phyloP scores from a whole-genome alignment of 2,329 filamentous ascomycete species.

The Colletotrichum scovillei region DNA sequence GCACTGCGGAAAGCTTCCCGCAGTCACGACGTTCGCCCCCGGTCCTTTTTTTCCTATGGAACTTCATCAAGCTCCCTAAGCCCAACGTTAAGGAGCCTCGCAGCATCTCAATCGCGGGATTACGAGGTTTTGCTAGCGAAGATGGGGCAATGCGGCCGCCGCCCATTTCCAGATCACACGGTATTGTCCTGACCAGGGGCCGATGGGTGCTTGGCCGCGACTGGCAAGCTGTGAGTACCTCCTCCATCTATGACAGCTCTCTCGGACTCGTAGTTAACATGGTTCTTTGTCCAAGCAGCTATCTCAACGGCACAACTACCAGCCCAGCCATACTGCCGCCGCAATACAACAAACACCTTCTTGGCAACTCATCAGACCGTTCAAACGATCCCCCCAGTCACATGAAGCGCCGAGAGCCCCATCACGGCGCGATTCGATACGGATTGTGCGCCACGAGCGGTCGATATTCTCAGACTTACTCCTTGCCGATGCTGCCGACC shows the following conservation, averaged over 20 bases:
- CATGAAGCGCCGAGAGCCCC: background rate
- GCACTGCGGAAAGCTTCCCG: background rate
- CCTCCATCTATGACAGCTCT: background rate
- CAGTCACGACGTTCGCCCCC: background rate
- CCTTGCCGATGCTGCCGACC: conserved; percentile 6
- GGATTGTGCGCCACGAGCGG: background rate
- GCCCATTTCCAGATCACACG: conserved; percentile 23
- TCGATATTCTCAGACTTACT: background rate
- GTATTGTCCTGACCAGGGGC: conserved; percentile 25
- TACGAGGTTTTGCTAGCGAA: conserved; percentile 12
- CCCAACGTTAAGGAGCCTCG: background rate
- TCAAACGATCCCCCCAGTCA: background rate
- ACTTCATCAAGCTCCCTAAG: conserved; percentile 3
- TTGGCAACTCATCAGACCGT: background rate
- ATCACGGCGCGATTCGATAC: background rate
- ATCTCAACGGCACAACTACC: conserved; percentile 6
- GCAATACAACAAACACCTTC: background rate
- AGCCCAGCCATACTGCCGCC: background rate
- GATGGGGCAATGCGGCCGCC: conserved; percentile 37
- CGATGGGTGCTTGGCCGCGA: conserved; percentile 7
- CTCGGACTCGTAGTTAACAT: conserved; percentile 1
- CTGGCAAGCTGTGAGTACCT: conserved; percentile 2
- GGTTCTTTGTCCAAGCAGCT: background rate
- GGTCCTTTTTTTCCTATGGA: background rate
- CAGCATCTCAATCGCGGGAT: conserved; percentile 12